phyloP scores from a whole-genome alignment of 2,329 filamentous ascomycete genomes.

The Pyrenophora graminea region DNA sequence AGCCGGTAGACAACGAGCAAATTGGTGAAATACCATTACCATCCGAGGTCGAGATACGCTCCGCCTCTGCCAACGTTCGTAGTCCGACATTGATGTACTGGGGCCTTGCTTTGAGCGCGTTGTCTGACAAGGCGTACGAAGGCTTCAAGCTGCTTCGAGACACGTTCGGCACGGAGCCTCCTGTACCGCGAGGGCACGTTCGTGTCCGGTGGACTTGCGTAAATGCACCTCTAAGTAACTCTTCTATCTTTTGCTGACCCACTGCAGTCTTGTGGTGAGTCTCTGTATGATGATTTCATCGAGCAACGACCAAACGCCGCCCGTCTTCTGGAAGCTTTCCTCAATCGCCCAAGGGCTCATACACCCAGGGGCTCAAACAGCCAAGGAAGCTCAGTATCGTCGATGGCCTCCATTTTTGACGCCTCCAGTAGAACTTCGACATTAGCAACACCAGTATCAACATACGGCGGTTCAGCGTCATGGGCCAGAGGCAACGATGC shows the following conservation, averaged over 20 bases:
- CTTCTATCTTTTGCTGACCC: conserved; percentile 1
- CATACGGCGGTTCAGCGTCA: conserved; percentile 28
- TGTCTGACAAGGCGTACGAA: conserved; percentile 26
- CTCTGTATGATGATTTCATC: conserved; percentile 47
- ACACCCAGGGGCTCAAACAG: conserved; percentile 27
- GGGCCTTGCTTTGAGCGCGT: conserved; percentile 27
- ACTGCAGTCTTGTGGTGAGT: conserved; percentile 36
- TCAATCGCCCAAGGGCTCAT: conserved; percentile 41
- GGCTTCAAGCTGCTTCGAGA: conserved; percentile 26
- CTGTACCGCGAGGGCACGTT: conserved; percentile 34
- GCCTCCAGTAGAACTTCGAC: conserved; percentile 32
- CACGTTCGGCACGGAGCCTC: conserved; percentile 37
- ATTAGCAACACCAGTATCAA: conserved; percentile 34
- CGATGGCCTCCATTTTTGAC: conserved; percentile 36
- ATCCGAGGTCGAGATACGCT: conserved; percentile 27
- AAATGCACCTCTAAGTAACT: conserved; percentile 5
- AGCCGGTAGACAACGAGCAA: conserved; percentile 12
- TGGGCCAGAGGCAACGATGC: conserved; percentile 22
- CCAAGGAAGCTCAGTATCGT: conserved; percentile 31
- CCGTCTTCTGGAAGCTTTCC: conserved; percentile 44
- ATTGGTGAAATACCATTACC: conserved; percentile 30
- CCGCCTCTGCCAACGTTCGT: conserved; percentile 8
- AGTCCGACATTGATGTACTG: conserved; percentile 25
- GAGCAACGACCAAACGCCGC: conserved; percentile 46
- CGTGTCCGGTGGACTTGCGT: conserved; percentile 46